These are phyloP conservation scores for Xylariaceae sp. DNA, from an alignment of 2,329 filamentous ascomycete genomes.

Conservation along the genomic window DNA sequence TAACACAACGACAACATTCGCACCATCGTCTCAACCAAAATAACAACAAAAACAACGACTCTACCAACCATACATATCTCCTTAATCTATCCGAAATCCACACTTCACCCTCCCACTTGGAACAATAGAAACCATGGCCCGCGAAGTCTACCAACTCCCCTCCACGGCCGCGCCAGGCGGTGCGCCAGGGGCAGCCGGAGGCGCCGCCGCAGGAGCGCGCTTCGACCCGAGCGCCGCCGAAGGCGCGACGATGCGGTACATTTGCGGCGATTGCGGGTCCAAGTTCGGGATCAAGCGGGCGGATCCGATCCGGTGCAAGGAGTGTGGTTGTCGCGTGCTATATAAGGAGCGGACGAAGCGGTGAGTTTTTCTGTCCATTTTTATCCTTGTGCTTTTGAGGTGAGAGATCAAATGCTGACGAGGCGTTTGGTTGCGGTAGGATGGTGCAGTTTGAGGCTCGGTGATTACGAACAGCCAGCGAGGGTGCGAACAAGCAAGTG, in stretches of 20 bases:
- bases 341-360: conserved; percentile 98
- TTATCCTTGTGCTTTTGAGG: background rate
- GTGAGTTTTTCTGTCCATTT: conserved; percentile 64
- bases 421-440: conserved; percentile 47
- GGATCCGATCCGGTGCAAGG: conserved; percentile 83
- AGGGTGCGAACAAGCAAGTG: background rate
- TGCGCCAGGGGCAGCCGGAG: conserved; percentile 33
- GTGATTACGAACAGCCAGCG: conserved; percentile 45
- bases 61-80: background rate
- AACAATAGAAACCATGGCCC: conserved; percentile 54
- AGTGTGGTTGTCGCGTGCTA: conserved; percentile 91
- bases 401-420: background rate
- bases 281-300: conserved; percentile 75
- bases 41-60: background rate
- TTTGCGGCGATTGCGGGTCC: conserved; percentile 83
- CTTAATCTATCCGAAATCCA: background rate
- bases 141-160: conserved; percentile 79
- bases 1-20: background rate
- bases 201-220: conserved; percentile 45
- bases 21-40: background rate
- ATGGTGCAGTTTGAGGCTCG: conserved; percentile 99
- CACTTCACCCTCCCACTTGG: background rate
- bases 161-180: conserved; percentile 43
- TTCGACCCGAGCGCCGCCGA: conserved; percentile 47
- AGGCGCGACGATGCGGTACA: conserved; percentile 66